Evolutionary conservation across 345 rosid species (phyloP), one percentile per base, ranked within the genome.

Genomic region (Draba incana): DNA sequence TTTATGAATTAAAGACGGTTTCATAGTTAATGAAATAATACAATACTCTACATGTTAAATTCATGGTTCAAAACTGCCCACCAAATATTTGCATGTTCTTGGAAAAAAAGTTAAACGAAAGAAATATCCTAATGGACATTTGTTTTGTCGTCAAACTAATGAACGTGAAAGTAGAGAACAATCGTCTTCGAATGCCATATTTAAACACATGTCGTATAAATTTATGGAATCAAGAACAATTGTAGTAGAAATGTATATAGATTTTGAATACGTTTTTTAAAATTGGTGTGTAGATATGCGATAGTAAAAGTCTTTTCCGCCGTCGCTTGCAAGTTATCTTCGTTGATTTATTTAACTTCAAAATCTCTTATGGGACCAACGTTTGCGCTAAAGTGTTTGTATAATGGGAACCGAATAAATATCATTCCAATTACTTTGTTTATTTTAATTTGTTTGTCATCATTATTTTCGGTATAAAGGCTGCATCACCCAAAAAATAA

Each of bases 341-440:
- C n/a, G 12, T 47, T 45, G 31, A 45, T 54, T 33, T 38, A 15
- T 16, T 11, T 15, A 49, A 41, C 33, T 31, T 31, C 8, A 1
- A 31, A 31, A 30, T 16, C n/a, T 9, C 35, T 33, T 9, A 6
- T 8, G 35, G 76, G 52, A 64, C 58, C 52, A 48, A 38, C 41
- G 8, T 24, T 33, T 55, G 37, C 2, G 53, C 6, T 37, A 39
- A 27, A 56, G 44, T 48, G 68, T 70, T 62, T 62, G 38, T 20
- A 41, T 42, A 11, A 8, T 61, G 56, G 46, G 30, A 10, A 43
- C 39, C 60, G 45, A 62, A 51, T 41, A 12, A 11, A 37, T 13
- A 57, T 27, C 8, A 25, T 37, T 14, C 12, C 14, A 33, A 27
- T 7, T 37, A 13, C 15, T 23, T 38, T 25, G 9, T 23, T 56